phyloP scores from a whole-genome alignment of 2,329 filamentous ascomycete genomes.

The Exophiala alcalophila region DNA sequence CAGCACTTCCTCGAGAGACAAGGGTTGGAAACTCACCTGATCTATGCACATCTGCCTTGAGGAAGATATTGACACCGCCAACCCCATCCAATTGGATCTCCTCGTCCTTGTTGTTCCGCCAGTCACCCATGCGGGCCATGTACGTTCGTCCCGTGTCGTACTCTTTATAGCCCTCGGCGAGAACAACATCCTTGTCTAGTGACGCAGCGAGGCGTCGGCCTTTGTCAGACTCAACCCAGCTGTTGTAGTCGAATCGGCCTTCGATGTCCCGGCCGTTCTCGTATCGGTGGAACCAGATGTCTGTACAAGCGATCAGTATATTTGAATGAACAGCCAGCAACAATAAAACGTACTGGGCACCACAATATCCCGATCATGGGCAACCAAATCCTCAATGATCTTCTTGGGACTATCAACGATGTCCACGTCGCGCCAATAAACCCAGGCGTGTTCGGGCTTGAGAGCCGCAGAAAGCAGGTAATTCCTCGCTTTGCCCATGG shows the following conservation, averaged over 20 bases:
- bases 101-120: conserved; percentile 85
- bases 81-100: conserved; percentile 93
- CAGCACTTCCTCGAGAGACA: conserved; percentile 18
- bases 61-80: conserved; percentile 93
- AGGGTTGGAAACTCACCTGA: conserved; percentile 61
- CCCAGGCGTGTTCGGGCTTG: conserved; percentile 94
- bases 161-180: conserved; percentile 94
- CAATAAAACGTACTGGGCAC: conserved; percentile 74
- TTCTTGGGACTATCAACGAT: conserved; percentile 83
- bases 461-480: conserved; percentile 81
- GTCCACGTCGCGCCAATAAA: conserved; percentile 97
- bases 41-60: conserved; percentile 96
- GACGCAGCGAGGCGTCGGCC: conserved; percentile 69
- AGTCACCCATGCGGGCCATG: conserved; percentile 88
- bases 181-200: conserved; percentile 74
- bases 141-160: conserved; percentile 86
- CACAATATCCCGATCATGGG: conserved; percentile 86
- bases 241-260: conserved; percentile 98
- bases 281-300: conserved; percentile 96
- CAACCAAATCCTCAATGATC: conserved; percentile 92
- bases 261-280: conserved; percentile 79
- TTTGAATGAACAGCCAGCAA: background rate
- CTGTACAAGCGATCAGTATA: conserved; percentile 47
- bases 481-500: conserved; percentile 86
- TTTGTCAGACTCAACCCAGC: conserved; percentile 92